Percentiles rank a stretch among this genome's conserved stretches.
These are phyloP conservation scores for Didymella keratinophila DNA, from an alignment of 2,329 filamentous ascomycete species.

Conservation along the genomic window DNA sequence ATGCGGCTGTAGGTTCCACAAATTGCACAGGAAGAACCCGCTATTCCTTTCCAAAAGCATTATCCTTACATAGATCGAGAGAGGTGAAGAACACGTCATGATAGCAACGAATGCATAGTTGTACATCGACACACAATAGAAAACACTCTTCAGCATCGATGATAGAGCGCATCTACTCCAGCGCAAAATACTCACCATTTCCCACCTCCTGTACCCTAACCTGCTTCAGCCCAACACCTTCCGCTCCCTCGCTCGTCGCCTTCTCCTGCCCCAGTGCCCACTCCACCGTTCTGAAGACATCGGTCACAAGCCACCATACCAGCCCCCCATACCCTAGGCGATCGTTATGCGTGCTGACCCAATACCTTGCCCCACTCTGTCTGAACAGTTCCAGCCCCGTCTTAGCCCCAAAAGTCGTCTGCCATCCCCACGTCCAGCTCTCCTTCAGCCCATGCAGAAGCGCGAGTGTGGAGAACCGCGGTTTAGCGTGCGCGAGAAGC, in stretches of 20 bases:
- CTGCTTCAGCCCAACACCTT: background rate
- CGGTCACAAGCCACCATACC: slow-evolving; percentile 5
- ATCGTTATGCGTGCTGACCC: slow-evolving; percentile 19
- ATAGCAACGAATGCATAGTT: background rate
- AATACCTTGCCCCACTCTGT: slow-evolving; percentile 10
- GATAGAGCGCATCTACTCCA: background rate
- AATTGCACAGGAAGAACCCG: background rate
- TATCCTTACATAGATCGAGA: background rate
- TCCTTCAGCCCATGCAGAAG: slow-evolving; percentile 20
- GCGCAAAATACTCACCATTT: slow-evolving; percentile 7
- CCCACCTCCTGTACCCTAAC: slow-evolving; percentile 1
- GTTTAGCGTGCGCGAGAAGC: slow-evolving; percentile 2
- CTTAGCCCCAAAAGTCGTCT: slow-evolving; percentile 13
- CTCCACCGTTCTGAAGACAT: slow-evolving; percentile 11
- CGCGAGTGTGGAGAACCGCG: background rate
- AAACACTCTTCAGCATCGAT: background rate
- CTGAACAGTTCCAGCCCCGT: slow-evolving; percentile 11
- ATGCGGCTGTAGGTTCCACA: background rate
- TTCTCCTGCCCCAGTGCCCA: slow-evolving; percentile 9
- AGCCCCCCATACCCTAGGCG: slow-evolving; percentile 10
- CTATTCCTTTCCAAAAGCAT: background rate
- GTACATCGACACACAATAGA: background rate
- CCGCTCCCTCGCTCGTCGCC: background rate
- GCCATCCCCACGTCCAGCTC: slow-evolving; percentile 6
- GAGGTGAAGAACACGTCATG: background rate